Base-by-base conservation (phyloP, 495 filamentous ascomycete genomes). In the Cercophora newfieldiana region DNA sequence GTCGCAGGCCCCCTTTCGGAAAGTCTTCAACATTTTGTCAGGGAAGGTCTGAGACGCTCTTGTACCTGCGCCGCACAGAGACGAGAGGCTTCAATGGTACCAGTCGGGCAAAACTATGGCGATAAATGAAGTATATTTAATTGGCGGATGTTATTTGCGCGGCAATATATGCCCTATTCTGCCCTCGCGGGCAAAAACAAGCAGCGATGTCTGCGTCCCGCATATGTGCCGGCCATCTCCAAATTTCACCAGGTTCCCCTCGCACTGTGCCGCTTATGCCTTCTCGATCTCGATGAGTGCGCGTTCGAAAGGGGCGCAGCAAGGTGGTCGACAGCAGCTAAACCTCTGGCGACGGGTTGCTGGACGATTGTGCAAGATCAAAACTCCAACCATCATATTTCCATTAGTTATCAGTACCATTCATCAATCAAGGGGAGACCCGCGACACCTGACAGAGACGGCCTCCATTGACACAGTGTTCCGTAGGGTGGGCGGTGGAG, bases 131-230 rank as follows among this genome's bases (percentile, higher is more conserved):
- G 58, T 5, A 21, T 47, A 21, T 48, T 37, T 24, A 60, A 47
- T 60, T 60, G 30, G 58, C 31, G 18, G 29, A 25, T 60, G 21
- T 48, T n/a, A 60, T 60, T 60, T 60, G 58, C 58, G 26, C 58
- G 58, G 58, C 10, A 60, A 60, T 60, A 58, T 33, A 1, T 6
- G 18, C n/a, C 28, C 58, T n/a, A 44, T 21, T 24, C 30, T 48
- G 33, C 26, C 21, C 19, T 31, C 21, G 31, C 30, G 58, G 57
- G 29, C 19, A 26, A 22, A 59, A 26, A 44, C 19, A 59, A 59
- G 29, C 19, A 59, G 29, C 57, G 28, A 57, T 28, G 28, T 6
- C 54, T 8, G 10, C 54, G 28, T 29, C 26, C 50, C 50, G 50
- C 50, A 3, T 53, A 12, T 22, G 25, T 8, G 21, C n/a, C 50